Base-by-base conservation (phyloP, 495 filamentous ascomycete genomes). In the Hyaloscypha bicolor region DNA sequence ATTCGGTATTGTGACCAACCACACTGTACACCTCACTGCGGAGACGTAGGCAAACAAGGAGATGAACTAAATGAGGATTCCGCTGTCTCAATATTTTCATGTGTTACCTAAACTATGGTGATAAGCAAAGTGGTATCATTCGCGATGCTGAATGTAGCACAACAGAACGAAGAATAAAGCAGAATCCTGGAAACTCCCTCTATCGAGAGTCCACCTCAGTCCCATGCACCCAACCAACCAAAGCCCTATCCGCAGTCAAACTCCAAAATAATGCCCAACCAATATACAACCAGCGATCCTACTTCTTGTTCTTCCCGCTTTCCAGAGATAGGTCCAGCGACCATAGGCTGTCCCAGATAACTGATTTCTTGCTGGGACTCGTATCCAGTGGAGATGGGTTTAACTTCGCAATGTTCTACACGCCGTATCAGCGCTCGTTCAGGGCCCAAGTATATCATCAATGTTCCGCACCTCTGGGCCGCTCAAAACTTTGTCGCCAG, bases 301-400 rank as follows among this genome's bases (percentile, higher is more conserved):
- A 67, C 60, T 70, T 74, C 67, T 70, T 72, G 32, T 65, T 65
- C 59, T 71, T 74, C 19, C 73, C 71, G 33, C 71, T 73, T 56
- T 75, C 73, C 16, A 75, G 56, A 62, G 64, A 70, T 21, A 81
- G 73, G 67, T 85, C 82, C 42, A 84, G 32, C n/a, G 59, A 65
- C 83, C 84, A 86, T n/a, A 86, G 76, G 19, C 79, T 78, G 68
- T 84, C 83, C 84, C 83, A 85, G 11, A 85, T 80, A 9, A 85
- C 72, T 22, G 79, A 83, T 70, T 70, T 79, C 66, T 76, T 80
- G 11, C 63, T 67, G 4, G 79, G 80, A 58, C 73, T 75, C 9
- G 61, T 69, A 9, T 64, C 70, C 12, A 56, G 57, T 21, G 68
- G 42, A n/a, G 75, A 78, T 58, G 35, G 8, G 22, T 62, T 67